phyloP scores from a whole-genome alignment of 2,329 filamentous ascomycete species.

The Amylocarpus encephaloides region DNA sequence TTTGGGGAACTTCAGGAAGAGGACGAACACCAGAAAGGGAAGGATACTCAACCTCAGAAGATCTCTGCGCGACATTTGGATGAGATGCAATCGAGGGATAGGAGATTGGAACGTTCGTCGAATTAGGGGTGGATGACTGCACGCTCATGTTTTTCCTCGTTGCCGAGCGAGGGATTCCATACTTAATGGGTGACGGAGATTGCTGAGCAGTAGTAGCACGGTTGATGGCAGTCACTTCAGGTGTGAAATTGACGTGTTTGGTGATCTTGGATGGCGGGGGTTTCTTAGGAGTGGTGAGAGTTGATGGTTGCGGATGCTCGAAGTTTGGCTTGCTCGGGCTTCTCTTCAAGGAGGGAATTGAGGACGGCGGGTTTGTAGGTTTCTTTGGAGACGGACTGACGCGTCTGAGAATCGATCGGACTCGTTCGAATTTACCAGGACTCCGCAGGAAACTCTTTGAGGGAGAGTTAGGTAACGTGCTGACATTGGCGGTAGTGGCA shows the following conservation, averaged over 20 bases:
- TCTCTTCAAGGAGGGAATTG: conserved; percentile 26
- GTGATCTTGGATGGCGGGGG: conserved; percentile 45
- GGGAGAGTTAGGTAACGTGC: conserved; percentile 28
- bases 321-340: conserved; percentile 44
- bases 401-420: conserved; percentile 52
- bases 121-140: conserved; percentile 30
- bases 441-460: conserved; percentile 19
- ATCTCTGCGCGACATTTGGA: conserved; percentile 7
- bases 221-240: conserved; percentile 49
- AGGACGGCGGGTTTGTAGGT: conserved; percentile 13
- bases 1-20: conserved; percentile 20
- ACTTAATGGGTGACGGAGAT: conserved; percentile 52
- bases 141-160: conserved; percentile 34
- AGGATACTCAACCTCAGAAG: conserved; percentile 25
- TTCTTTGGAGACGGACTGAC: conserved; percentile 22
- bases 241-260: conserved; percentile 78
- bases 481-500: conserved; percentile 44
- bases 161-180: conserved; percentile 39
- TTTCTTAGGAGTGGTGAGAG: conserved; percentile 38
- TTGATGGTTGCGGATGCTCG: conserved; percentile 51
- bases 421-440: conserved; percentile 37
- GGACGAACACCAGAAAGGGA: conserved; percentile 25
- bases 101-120: conserved; percentile 33
- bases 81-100: conserved; percentile 48
- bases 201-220: conserved; percentile 36